Base-by-base conservation (phyloP, 331 rosid genomes). In the Pyracantha coccinea region DNA sequence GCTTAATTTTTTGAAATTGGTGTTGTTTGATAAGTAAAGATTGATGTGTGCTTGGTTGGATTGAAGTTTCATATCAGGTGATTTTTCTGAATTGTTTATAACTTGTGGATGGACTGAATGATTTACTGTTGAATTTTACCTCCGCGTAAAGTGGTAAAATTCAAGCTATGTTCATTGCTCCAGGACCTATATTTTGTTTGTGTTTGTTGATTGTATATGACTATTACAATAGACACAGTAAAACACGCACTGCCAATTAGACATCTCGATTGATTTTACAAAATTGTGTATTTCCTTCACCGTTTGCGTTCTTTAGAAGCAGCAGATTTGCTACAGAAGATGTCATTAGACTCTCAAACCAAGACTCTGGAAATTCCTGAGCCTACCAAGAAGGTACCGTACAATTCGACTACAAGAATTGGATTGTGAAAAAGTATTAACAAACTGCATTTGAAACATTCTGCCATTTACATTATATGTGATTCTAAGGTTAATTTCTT, bases 351-450 rank as follows among this genome's bases (percentile, higher is more conserved):
- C 33, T 58, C 96, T 65, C 90, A 93, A 80, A 59, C 96, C 8
- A 94, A 92, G 89, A 72, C 93, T 20, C 32, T 90, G 86, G 99
- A 94, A 71, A 90, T 82, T 80, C 91, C 96, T 0, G 99, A 94
- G 75, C 96, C 93, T 0, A 84, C 85, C 16, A 94, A 92, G 88
- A 91, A 91, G 98, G 98, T 93, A 63, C 23, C 47, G 17, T 62
- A 1, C 23, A 61, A 27, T 50, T 50, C 0, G 0, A 19, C 55
- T 20, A 50, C n/a, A 19, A 50, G 55, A 17, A 17, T 50, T 50
- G 55, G 55, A 50, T 16, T 3, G 7, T 50, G 55, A 50, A 50
- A 50, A 50, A 25, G 6, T 25, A 7, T 27, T 15, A 16, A 17
- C 45, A 17, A 15, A 63, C 68, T 63, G 27, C 27, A 66, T 66